Percentiles rank a stretch among this genome's conserved stretches.
Evolutionary conservation across 805 yeast genomes (phyloP).

Genomic region (Starmera dryadoides): DNA sequence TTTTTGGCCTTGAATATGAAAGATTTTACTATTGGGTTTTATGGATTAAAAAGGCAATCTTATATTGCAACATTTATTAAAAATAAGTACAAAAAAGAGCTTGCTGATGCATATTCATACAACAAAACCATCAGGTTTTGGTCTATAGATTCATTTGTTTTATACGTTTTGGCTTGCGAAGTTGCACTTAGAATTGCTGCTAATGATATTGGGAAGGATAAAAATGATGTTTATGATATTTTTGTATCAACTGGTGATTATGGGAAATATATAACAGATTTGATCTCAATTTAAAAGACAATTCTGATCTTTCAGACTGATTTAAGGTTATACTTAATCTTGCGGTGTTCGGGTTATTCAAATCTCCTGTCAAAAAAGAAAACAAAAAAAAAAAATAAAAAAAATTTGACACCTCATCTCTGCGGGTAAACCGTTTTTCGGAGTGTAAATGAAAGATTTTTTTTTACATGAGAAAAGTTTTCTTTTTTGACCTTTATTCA

Average conservation of each 20-base stretch:
- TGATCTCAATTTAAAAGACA: constrained; percentile 1
- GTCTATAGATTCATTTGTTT: constrained; percentile 48
- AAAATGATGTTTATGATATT: constrained; percentile 38
- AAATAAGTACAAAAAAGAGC: constrained; percentile 21
- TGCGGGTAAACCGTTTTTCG: constrained; percentile 2
- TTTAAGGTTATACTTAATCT: no score
- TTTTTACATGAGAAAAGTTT: background rate
- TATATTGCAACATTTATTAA: constrained; percentile 37
- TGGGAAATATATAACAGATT: constrained; percentile 29
- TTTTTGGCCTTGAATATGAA: constrained; percentile 38
- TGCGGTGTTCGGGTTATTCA: no score
- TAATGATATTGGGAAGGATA: constrained; percentile 33
- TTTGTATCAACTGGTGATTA: constrained; percentile 41
- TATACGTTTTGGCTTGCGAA: constrained; percentile 60
- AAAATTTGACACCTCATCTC: constrained; percentile 2
- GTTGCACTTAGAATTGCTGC: constrained; percentile 42
- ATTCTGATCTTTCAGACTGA: no score
- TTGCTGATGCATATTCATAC: constrained; percentile 19
- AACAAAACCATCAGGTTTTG: constrained; percentile 51
- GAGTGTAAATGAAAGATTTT: background rate
- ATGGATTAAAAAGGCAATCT: constrained; percentile 52
- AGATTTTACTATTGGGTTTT: constrained; percentile 48
- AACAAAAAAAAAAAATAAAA: constrained; percentile 1
- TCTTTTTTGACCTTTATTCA: background rate
- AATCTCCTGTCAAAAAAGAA: background rate